Conservation (phyloP, 2,329 filamentous ascomycete species). For the Monilinia vaccinii-corymbosi region DNA sequence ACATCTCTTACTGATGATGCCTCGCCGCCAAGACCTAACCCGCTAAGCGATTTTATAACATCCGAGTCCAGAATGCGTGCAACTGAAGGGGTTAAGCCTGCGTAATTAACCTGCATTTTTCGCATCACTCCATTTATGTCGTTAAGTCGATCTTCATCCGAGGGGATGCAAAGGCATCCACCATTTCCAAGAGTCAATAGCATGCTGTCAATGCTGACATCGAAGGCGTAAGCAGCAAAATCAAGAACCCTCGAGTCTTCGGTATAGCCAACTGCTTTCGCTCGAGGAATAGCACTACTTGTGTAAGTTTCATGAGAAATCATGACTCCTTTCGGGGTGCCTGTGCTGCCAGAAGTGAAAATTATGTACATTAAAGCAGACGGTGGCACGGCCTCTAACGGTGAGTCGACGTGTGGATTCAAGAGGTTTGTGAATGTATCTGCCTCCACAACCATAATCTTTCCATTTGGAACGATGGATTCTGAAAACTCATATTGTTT, state of each 20-base stretch:
- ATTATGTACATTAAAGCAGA: constrained; percentile 16
- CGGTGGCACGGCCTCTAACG: constrained; percentile 1
- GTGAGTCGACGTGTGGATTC: background rate
- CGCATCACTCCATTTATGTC: constrained; percentile 29
- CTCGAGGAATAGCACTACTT: constrained; percentile 10
- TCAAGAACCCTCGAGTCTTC: constrained; percentile 18
- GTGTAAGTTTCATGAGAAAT: constrained; percentile 18
- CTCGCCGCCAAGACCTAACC: constrained; percentile 25
- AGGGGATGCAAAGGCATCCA: constrained; percentile 34
- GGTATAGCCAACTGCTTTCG: constrained; percentile 4
- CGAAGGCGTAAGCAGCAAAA: constrained; percentile 33
- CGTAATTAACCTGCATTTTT: constrained; percentile 19
- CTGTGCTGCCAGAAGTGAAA: constrained; percentile 29
- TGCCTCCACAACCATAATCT: background rate
- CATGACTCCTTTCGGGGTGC: constrained; percentile 22
- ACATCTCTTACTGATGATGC: constrained; percentile 32
- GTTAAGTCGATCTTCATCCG: constrained; percentile 32
- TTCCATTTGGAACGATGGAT: constrained; percentile 1
- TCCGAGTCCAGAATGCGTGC: constrained; percentile 20
- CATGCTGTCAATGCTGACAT: constrained; percentile 28
- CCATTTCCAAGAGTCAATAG: constrained; percentile 32
- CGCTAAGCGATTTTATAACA: constrained; percentile 19
- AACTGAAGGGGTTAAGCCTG: constrained; percentile 27
- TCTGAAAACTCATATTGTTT: background rate
- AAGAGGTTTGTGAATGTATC: background rate